These are phyloP conservation scores for Salvia rosmarinus DNA, from an alignment of 257 asterid species.

Conservation along the genomic window DNA sequence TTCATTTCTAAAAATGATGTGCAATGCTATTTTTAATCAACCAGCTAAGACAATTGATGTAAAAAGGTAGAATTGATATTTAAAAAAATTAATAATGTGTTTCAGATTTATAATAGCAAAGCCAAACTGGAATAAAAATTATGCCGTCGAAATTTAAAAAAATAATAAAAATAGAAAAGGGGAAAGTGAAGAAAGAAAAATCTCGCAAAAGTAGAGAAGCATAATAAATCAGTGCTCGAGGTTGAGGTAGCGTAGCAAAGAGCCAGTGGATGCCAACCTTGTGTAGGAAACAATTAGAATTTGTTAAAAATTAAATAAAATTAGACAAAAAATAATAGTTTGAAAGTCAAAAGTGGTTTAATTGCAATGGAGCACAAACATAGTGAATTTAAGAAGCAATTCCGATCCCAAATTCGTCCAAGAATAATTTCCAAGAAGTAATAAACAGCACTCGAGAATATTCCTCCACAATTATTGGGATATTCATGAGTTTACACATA, in stretches of 20 bases:
- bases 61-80: too few relatives aligned
- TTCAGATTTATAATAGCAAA: too few relatives aligned
- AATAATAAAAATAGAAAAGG: background rate
- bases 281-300: conserved; percentile 30
- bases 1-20: too few relatives aligned
- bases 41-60: too few relatives aligned
- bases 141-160: too few relatives aligned
- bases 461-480: conserved; percentile 54
- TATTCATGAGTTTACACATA: conserved; percentile 38
- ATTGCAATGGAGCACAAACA: conserved; percentile 41
- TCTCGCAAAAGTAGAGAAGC: background rate
- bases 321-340: conserved; percentile 13
- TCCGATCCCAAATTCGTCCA: conserved; percentile 40
- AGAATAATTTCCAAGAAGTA: conserved; percentile 38
- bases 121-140: too few relatives aligned
- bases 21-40: too few relatives aligned
- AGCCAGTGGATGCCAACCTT: conserved; percentile 43
- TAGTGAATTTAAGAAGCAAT: conserved; percentile 43
- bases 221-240: conserved; percentile 33
- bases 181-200: background rate
- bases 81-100: too few relatives aligned
- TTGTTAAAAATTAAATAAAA: background rate
- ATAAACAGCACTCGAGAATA: conserved; percentile 48
- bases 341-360: conserved; percentile 44
- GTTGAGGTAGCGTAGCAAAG: conserved; percentile 29